Conservation (phyloP, 75 land plant genomes). For the Pinus tabuliformis region DNA sequence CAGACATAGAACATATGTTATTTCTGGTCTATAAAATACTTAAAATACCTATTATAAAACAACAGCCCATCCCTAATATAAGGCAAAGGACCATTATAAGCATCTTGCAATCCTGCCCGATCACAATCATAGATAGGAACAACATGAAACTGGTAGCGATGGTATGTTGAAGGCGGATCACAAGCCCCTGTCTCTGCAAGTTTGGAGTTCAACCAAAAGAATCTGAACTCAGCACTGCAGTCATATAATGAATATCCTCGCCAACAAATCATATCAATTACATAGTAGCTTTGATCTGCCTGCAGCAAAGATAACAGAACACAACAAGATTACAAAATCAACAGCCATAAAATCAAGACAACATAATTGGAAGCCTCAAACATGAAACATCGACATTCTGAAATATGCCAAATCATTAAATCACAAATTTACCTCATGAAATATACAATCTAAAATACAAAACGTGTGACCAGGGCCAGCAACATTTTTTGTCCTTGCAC, state of each 20-base stretch:
- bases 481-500: conserved; percentile 51
- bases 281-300: conserved; percentile 86
- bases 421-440: conserved; percentile 66
- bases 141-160: conserved; percentile 73
- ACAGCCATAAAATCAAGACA: conserved; percentile 6
- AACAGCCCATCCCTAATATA: conserved; percentile 85
- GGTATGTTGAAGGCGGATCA: conserved; percentile 57
- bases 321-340: conserved; percentile 1
- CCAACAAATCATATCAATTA: conserved; percentile 97
- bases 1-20: too few species aligned
- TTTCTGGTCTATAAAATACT: too few species aligned
- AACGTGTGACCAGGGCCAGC: conserved; percentile 54
- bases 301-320: conserved; percentile 26
- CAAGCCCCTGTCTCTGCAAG: conserved; percentile 82
- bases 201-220: conserved; percentile 94
- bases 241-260: conserved; percentile 88
- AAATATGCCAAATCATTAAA: background rate
- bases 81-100: conserved; percentile 63
- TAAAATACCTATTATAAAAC: conserved; percentile 77
- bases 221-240: conserved; percentile 86
- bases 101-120: conserved; percentile 56
- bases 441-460: conserved; percentile 88
- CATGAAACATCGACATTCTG: background rate
- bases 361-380: conserved; percentile 4
- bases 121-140: conserved; percentile 81